Evolutionary conservation across 2,329 filamentous ascomycete species (phyloP), one percentile per base, ranked within the genome.

Genomic region (Penicillium frequentans): DNA sequence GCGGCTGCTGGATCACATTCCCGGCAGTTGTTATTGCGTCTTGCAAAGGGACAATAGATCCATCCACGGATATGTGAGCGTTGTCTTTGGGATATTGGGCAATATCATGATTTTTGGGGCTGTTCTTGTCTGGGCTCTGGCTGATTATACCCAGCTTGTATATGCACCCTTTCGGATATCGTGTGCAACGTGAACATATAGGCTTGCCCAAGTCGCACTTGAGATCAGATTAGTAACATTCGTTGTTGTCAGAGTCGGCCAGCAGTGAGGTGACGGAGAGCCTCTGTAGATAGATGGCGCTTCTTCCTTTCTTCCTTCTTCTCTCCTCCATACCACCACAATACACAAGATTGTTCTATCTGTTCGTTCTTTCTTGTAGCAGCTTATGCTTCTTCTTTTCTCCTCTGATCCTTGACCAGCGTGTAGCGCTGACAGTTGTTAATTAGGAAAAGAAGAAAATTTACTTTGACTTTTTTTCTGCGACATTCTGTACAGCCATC

Each of bases 401-500:
- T n/a, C n/a, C n/a, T n/a, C n/a, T n/a, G n/a, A n/a, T n/a, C n/a
- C n/a, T n/a, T n/a, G n/a, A n/a, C n/a, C n/a, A n/a, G n/a, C n/a
- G n/a, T n/a, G n/a, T n/a, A n/a, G n/a, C n/a, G n/a, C n/a, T n/a
- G n/a, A n/a, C n/a, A n/a, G 7, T 13, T n/a, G 45, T 11, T 5
- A 19, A 39, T 35, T 13, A 47, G n/a, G 29, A 3, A 13, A 5
- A 48, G 31, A 50, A 27, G 27, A 8, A 9, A 21, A 14, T 13
- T 13, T 48, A 68, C 66, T 52, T 67, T 70, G 21, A 70, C 60
- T 56, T 71, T 71, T 45, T 69, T 71, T 39, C 68, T 61, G 11
- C 65, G 61, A 46, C 68, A 71, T 52, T 71, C 68, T 5, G 63
- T 65, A 42, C 69, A 71, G 46, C 69, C 69, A 59, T 69, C 68